Evolutionary conservation across 345 rosid genomes (phyloP).

Genomic region (Geranium rotundifolium): DNA sequence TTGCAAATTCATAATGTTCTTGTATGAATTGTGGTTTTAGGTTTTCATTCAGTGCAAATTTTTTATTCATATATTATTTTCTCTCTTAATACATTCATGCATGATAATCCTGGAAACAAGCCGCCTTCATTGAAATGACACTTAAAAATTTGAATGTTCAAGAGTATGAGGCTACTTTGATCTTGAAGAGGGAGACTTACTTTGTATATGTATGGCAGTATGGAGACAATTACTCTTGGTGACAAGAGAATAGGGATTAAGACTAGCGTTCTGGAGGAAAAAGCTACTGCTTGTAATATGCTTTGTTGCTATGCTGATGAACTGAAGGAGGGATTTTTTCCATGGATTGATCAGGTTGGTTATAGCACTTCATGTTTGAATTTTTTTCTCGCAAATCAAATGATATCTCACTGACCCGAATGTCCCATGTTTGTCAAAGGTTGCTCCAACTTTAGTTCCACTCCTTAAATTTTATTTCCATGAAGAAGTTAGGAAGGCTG

Average conservation of each 20-base stretch:
- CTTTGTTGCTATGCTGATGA: conserved; percentile 98
- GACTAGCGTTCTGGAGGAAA: too few species aligned
- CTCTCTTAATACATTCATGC: too few species aligned
- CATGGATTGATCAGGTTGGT: conserved; percentile 95
- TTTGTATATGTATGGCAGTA: conserved; percentile 30
- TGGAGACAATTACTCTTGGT: conserved; percentile 99
- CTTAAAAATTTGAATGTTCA: neutral
- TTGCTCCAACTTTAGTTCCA: conserved; percentile 91
- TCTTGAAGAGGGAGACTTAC: neutral
- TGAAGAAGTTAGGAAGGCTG: conserved; percentile 99
- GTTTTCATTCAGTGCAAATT: too few species aligned
- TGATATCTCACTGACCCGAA: too few species aligned
- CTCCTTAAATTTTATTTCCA: too few species aligned
- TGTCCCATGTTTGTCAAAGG: conserved; percentile 47
- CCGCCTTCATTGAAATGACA: too few species aligned
- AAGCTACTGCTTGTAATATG: conserved; percentile 99
- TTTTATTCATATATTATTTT: too few species aligned
- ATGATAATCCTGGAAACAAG: neutral
- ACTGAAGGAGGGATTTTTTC: conserved; percentile 95
- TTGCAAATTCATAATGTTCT: too few species aligned
- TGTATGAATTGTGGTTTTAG: too few species aligned
- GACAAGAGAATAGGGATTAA: conserved; percentile 94
- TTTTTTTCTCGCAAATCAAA: conserved; percentile 5
- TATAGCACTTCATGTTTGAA: conserved; percentile 4
- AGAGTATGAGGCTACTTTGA: too few species aligned